Base-by-base conservation (phyloP, 371 early-diverging fungal genomes). In the Choanephora cucurbitarum region DNA sequence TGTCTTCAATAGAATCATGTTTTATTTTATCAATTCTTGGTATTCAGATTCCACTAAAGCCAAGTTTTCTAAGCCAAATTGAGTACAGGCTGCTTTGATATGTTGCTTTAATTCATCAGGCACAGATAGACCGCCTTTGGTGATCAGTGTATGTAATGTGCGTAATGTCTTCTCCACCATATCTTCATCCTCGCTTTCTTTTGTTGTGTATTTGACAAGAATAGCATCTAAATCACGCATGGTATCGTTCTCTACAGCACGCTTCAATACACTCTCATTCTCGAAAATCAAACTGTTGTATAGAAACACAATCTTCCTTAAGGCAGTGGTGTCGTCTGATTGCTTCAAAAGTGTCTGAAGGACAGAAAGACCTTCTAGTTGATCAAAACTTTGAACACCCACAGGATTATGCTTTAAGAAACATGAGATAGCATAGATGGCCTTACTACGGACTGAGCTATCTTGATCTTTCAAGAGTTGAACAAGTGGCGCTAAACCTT, bases 391-490 rank as follows among this genome's bases (percentile, higher is more conserved):
- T 3, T 77, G 60, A 19, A 90, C 66, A 5, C 85, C 91, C 6
- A 62, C 62, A n/a, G 77, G 66, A 49, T 81, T 86, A 44, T 90
- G 86, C 50, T 90, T 85, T 23, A 92, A 66, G 31, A 87, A 80
- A 22, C 92, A 84, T 37, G 93, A 91, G 10, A 94, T 68, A 48
- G 91, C 90, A 63, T 93, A 91, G 18, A 88, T 68, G 14, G 87
- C 85, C 62, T 93, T 95, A 44, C 81, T 79, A 28, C 86, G 85
- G 10, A 90, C 91, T 22, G 69, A 70, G 14, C 63, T 53, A 22
- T 81, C 81, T 11, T 73, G 41, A 24, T 90, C 90, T 0, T 59
- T 55, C 13, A 95, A 67, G 6, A 86, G 49, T 2, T 61, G 57
- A 23, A 93, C 55, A 5, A 90, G 70, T 4, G 79, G 69, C 13